phyloP scores from a whole-genome alignment of 345 rosid genomes.

The rapeseed (Brassica napus) region DNA sequence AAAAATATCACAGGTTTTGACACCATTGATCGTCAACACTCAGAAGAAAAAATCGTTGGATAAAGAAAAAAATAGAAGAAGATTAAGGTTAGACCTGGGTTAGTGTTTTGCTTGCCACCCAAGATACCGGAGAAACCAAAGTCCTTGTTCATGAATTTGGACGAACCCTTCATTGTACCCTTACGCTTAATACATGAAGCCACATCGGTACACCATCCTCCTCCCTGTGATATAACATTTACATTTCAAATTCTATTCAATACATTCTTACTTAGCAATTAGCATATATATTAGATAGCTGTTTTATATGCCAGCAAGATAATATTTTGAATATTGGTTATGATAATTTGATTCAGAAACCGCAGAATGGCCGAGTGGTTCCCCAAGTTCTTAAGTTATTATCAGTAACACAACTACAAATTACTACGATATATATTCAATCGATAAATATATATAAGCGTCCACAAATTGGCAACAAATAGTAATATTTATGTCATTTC shows the following conservation, averaged over 20 bases:
- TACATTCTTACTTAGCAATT: neutral
- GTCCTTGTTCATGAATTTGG: conserved; percentile 59
- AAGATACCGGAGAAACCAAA: conserved; percentile 84
- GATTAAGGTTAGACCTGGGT: conserved; percentile 60
- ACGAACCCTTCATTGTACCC: conserved; percentile 69
- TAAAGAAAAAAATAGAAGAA: neutral
- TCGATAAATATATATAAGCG: neutral
- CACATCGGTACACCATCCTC: conserved; percentile 86
- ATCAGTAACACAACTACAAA: neutral
- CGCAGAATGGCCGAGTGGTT: neutral
- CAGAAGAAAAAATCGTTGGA: too few relatives aligned
- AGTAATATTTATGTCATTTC: neutral
- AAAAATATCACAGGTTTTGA: neutral
- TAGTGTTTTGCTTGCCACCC: conserved; percentile 54
- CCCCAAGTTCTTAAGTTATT: neutral
- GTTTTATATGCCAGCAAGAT: neutral
- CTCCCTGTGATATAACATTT: conserved; percentile 56
- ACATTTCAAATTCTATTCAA: neutral
- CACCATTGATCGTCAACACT: neutral
- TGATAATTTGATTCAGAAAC: neutral
- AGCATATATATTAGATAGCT: neutral
- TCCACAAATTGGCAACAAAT: neutral
- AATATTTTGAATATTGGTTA: neutral
- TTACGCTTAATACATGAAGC: conserved; percentile 60
- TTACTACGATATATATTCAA: neutral